Percentiles rank a stretch among this genome's conserved stretches.
These are phyloP conservation scores for Nannizziopsis barbatae DNA, from an alignment of 2,329 filamentous ascomycete genomes.

Conservation along the genomic window DNA sequence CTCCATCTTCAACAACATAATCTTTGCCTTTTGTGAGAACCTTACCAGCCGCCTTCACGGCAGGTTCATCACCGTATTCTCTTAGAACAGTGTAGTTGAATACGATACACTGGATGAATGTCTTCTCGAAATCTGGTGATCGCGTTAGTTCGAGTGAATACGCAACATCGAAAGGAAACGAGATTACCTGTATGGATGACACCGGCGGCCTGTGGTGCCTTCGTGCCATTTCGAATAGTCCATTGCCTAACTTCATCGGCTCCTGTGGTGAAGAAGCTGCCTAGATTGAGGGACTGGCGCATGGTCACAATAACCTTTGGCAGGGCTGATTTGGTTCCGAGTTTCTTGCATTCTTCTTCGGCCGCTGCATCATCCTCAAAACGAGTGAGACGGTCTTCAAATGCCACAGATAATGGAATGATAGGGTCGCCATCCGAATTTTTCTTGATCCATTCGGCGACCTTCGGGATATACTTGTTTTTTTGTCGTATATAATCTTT, in stretches of 20 bases:
- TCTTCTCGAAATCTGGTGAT: conserved; percentile 81
- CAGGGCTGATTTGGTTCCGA: conserved; percentile 76
- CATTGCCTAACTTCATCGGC: conserved; percentile 95
- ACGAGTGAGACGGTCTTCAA: conserved; percentile 80
- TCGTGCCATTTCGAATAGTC: conserved; percentile 91
- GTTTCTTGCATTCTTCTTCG: conserved; percentile 74
- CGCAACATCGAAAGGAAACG: neutral
- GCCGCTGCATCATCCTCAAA: conserved; percentile 68
- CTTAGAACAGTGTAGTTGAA: conserved; percentile 77
- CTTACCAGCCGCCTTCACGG: conserved; percentile 89
- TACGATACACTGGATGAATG: conserved; percentile 91
- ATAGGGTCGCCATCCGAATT: conserved; percentile 79
- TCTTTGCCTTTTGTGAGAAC: conserved; percentile 98
- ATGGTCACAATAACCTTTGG: conserved; percentile 88
- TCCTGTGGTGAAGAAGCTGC: conserved; percentile 95
- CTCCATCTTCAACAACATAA: conserved; percentile 51
- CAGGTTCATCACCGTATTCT: conserved; percentile 77
- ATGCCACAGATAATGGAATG: conserved; percentile 82
- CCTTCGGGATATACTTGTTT: conserved; percentile 95
- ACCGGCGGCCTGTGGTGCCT: conserved; percentile 94
- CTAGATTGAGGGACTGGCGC: conserved; percentile 80
- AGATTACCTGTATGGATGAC: conserved; percentile 68
- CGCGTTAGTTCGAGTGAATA: neutral
- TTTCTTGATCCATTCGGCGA: conserved; percentile 91
- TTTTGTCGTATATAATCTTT: conserved; percentile 96